phyloP scores from a whole-genome alignment of 2,329 filamentous ascomycete genomes.

The Pestalotiopsis sp. region DNA sequence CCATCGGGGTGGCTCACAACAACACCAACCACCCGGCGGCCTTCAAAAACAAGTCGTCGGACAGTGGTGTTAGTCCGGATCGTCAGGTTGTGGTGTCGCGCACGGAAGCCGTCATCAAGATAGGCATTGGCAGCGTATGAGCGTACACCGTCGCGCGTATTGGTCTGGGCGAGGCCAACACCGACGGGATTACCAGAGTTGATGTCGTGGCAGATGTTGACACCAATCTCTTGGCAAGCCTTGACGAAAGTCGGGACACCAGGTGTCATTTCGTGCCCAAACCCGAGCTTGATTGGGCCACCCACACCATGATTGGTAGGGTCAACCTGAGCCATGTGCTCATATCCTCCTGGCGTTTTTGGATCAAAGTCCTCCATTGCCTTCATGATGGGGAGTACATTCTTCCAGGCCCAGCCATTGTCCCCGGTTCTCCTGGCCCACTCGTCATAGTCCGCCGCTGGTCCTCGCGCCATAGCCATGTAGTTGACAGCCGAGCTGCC shows the following conservation, averaged over 20 bases:
- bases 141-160: conserved; percentile 39
- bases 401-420: conserved; percentile 34
- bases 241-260: conserved; percentile 35
- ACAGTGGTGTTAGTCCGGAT: conserved; percentile 45
- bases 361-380: conserved; percentile 15
- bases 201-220: conserved; percentile 41
- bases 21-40: conserved; percentile 23
- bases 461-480: conserved; percentile 38
- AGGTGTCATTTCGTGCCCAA: conserved; percentile 23
- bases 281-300: conserved; percentile 34
- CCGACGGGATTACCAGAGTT: conserved; percentile 48
- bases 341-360: not conserved
- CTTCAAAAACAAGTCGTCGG: conserved; percentile 40
- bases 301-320: conserved; percentile 27
- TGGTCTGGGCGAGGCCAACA: conserved; percentile 44
- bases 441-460: conserved; percentile 36
- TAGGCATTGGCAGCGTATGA: conserved; percentile 50
- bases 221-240: conserved; percentile 36
- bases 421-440: conserved; percentile 36
- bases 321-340: conserved; percentile 21
- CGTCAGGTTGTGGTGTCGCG: conserved; percentile 42
- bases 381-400: conserved; percentile 25
- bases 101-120: conserved; percentile 41
- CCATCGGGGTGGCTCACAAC: conserved; percentile 30
- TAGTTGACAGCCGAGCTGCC: conserved; percentile 14